Percentiles rank a stretch among this genome's conserved stretches.
Conservation (phyloP, 176 grass and related monocot species). For the Phoenix dactylifera region DNA sequence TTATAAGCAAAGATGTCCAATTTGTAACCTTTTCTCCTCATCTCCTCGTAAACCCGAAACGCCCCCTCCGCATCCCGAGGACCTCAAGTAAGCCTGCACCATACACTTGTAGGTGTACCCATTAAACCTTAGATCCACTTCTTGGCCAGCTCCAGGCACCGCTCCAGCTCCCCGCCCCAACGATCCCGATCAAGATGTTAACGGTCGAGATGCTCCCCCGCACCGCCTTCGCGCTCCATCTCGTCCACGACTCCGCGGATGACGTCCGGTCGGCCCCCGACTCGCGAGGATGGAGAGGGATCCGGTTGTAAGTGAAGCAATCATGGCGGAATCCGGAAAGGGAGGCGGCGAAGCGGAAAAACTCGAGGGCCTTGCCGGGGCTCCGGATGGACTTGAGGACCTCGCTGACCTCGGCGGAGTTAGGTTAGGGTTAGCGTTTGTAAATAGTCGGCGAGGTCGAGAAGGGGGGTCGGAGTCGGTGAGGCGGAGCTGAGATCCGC, state of each 20-base stretch:
- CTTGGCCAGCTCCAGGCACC: slow-evolving; percentile 54
- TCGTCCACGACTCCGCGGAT: slow-evolving; percentile 41
- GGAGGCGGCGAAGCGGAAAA: slow-evolving; percentile 62
- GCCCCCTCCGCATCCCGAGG: slow-evolving; percentile 48
- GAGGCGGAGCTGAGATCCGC: slow-evolving; percentile 35
- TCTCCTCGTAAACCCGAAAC: slow-evolving; percentile 62
- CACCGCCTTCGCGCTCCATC: slow-evolving; percentile 66
- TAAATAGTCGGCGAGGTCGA: slow-evolving; percentile 66
- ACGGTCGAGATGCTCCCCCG: slow-evolving; percentile 74
- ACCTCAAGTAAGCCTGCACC: slow-evolving; percentile 72
- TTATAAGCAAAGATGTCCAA: slow-evolving; percentile 90
- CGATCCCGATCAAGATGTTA: slow-evolving; percentile 70
- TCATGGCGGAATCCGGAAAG: slow-evolving; percentile 66
- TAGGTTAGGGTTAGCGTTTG: slow-evolving; percentile 34
- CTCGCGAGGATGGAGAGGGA: slow-evolving; percentile 47
- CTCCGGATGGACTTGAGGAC: slow-evolving; percentile 61
- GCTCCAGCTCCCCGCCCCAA: slow-evolving; percentile 41
- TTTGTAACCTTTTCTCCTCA: slow-evolving; percentile 77
- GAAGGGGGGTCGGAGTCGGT: slow-evolving; percentile 33
- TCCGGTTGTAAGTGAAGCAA: slow-evolving; percentile 89
- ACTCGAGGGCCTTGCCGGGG: slow-evolving; percentile 46
- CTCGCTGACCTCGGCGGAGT: slow-evolving; percentile 61
- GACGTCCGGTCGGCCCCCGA: slow-evolving; percentile 12
- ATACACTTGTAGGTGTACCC: slow-evolving; percentile 90
- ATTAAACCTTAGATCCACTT: slow-evolving; percentile 61